Percentiles rank a stretch among this genome's conserved stretches.
Conservation (phyloP, 2,329 filamentous ascomycete genomes). For the Pleoardoris graminearum region DNA sequence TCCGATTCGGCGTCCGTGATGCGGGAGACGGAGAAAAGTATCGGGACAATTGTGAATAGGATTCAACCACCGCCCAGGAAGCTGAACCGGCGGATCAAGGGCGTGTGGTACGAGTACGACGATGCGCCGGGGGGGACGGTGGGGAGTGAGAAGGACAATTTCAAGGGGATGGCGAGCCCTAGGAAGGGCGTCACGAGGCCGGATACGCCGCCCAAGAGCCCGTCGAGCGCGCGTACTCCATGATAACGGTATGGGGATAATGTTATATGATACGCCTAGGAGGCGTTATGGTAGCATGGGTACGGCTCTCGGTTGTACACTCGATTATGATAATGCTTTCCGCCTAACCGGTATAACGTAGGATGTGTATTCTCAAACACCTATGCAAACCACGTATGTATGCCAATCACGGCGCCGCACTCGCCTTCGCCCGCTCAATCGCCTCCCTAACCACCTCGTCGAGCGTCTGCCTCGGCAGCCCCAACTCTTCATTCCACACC, state of each 20-base stretch:
- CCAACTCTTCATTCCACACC: constrained; percentile 28
- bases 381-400: too few relatives aligned
- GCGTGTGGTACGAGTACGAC: constrained; percentile 46
- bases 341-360: too few relatives aligned
- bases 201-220: constrained; percentile 31
- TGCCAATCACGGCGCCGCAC: background rate
- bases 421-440: constrained; percentile 9
- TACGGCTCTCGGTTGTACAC: too few relatives aligned
- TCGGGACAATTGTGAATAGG: constrained; percentile 22
- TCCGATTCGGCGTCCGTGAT: constrained; percentile 18
- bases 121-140: background rate
- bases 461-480: constrained; percentile 21
- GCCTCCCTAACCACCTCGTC: constrained; percentile 25
- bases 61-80: constrained; percentile 39
- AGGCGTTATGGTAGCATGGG: too few relatives aligned
- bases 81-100: constrained; percentile 38
- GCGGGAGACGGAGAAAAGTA: constrained; percentile 4
- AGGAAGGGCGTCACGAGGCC: constrained; percentile 21
- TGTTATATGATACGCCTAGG: too few relatives aligned
- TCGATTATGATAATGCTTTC: too few relatives aligned
- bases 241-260: background rate
- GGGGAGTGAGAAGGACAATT: background rate
- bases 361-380: too few relatives aligned
- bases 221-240: constrained; percentile 14
- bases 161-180: constrained; percentile 10